Evolutionary conservation across 768 basidiomycete genomes (phyloP), one percentile per base, ranked within the genome.

Genomic region (Rhizopogon vinicolor): DNA sequence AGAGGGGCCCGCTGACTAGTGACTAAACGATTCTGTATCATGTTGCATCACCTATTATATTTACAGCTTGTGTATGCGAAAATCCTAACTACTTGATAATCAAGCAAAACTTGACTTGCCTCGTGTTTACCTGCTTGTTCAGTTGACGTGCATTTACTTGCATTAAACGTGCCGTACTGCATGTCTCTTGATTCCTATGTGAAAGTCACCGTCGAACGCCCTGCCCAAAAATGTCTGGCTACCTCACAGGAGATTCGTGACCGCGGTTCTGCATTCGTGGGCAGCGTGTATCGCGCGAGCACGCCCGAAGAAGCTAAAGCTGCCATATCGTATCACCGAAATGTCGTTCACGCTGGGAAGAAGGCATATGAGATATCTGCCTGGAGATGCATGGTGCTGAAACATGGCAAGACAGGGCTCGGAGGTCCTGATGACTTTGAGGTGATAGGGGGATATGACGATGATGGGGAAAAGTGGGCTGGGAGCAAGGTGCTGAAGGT

Each of bases 391-490:
- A 89, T 94, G 86, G 77, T 77, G 0, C 69, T 88, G 53, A 89
- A 85, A 67, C 62, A 74, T 10, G 88, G 86, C 3, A 75, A 73
- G 46, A 83, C 78, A 3, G 91, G 91, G 1, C 69, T 93, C 3
- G 75, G 69, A 1, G 87, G 88, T 3, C 83, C 85, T 3, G 87
- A 88, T 28, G 91, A 93, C 63, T 93, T 92, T 61, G 82, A 84
- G 66, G 68, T 91, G 28, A 29, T 68, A 56, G 74, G 76, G 4
- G 87, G 84, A 1, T 79, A 74, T 60, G 81, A 84, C 44, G 92
- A 94, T 61, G 92, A 91, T 49, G 89, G 85, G 5, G 92, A 93
- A 70, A 79, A 79, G 60, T 87, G 83, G 77, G 89, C 81, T 29
- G 86, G 87, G 28, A 75, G 72, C 14, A 79, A 76, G 57, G 75